Percentiles rank a stretch among this genome's conserved stretches.
phyloP scores from a whole-genome alignment of 1,284 basidiomycete genomes.

The Singerocomus rubriflavus region DNA sequence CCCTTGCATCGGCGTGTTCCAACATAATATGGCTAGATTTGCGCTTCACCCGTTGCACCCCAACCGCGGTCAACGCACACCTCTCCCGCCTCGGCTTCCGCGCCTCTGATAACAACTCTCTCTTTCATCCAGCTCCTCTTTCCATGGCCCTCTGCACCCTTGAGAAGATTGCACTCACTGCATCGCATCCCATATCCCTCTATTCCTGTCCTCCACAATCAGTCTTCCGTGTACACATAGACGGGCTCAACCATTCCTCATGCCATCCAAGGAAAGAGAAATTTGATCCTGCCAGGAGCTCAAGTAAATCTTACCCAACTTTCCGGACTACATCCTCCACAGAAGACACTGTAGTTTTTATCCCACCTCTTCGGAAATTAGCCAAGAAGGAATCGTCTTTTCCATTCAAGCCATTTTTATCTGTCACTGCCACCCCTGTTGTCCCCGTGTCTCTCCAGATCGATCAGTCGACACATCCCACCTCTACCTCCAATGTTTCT shows the following conservation, averaged over 20 bases:
- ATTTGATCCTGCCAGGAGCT: not conserved
- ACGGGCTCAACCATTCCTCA: conserved; percentile 9
- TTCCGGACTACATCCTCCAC: conserved; percentile 10
- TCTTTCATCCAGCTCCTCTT: conserved; percentile 29
- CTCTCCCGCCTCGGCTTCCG: conserved; percentile 25
- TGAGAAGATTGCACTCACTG: conserved; percentile 21
- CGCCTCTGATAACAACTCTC: conserved; percentile 19
- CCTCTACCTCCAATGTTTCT: conserved; percentile 11
- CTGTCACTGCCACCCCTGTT: not conserved
- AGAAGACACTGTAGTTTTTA: conserved; percentile 18
- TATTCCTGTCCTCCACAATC: conserved; percentile 30
- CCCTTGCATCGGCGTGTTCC: conserved; percentile 3
- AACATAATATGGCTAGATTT: conserved; percentile 19
- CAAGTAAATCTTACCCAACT: not conserved
- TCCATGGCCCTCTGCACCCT: conserved; percentile 27
- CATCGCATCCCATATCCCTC: conserved; percentile 19
- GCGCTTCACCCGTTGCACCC: conserved; percentile 32
- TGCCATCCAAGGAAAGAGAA: conserved; percentile 2
- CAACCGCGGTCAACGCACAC: conserved; percentile 10
- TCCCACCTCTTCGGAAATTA: conserved; percentile 17
- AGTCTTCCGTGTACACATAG: conserved; percentile 28
- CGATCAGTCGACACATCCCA: not conserved
- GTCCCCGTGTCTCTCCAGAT: not conserved
- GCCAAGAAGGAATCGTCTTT: not conserved
- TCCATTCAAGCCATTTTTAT: not conserved